Base-by-base conservation (phyloP, 1,284 basidiomycete genomes). In the Cystobasidium sp. region DNA sequence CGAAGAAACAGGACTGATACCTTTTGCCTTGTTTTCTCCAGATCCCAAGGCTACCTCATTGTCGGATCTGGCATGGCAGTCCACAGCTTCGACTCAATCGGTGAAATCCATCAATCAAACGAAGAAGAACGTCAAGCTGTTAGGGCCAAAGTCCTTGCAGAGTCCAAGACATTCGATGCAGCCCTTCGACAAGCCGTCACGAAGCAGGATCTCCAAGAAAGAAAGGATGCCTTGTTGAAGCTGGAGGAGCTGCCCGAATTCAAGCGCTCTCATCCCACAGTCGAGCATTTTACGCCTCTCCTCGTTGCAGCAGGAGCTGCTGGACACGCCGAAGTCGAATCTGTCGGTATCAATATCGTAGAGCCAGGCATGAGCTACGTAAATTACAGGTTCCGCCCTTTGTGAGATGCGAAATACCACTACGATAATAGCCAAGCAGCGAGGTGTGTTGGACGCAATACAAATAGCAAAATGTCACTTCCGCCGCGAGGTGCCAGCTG, bases 261-360 rank as follows among this genome's bases (percentile, higher is more conserved):
- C 56, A 59, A 59, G 37, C 56, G 56, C 24, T 59, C 56, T 3
- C 56, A 59, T 59, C 56, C 56, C 10, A 59, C 56, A 20, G 56
- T 59, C 5, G 56, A 59, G 37, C 56, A 59, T 9, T 59, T 59
- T 39, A 59, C 56, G 12, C 56, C 56, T 37, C 39, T 59, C 7
- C 20, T 59, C 10, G 56, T 59, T 4, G 56, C 56, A 16, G 56
- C 56, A 1, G 56, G 56, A 37, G 56, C 56, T 39, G 56, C 56
- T 31, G 56, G 56, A 10, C 16, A 59, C 6, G 24, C 56, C 31
- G 31, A 59, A 14, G 56, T 43, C 20, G 56, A 59, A n/a, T 20
- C 56, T 14, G 24, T 43, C 18, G 56, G 56, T 16, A 43, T 39
- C 9, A 43, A 24, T 39, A 16, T 59, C 56, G 56, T 59, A 59